Conservation (phyloP, 805 yeast genomes). For the Candida ascalaphidarum region DNA sequence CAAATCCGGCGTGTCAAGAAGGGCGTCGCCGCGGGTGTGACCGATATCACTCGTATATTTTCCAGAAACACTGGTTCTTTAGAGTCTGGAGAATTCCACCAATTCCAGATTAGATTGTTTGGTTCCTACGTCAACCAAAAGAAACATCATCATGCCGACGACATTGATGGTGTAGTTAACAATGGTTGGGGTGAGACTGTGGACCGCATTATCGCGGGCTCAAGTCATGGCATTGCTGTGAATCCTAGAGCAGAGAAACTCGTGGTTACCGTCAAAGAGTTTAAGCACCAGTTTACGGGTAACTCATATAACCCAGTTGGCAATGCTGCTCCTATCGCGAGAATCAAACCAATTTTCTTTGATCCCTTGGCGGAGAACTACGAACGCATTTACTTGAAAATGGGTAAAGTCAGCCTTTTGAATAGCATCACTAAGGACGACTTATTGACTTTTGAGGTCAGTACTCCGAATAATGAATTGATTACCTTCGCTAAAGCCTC, state of each 20-base stretch:
- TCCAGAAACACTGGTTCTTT: conserved; percentile 54
- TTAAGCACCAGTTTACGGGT: conserved; percentile 38
- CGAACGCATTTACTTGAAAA: conserved; percentile 51
- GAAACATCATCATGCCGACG: conserved; percentile 10
- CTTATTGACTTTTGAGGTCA: conserved; percentile 45
- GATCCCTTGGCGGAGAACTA: conserved; percentile 53
- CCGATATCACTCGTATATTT: conserved; percentile 75
- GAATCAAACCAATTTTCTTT: conserved; percentile 55
- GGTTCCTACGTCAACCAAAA: conserved; percentile 53
- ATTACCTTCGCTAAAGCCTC: conserved; percentile 61
- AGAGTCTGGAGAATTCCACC: conserved; percentile 56
- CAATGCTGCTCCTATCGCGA: conserved; percentile 46
- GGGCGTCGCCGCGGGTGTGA: conserved; percentile 85
- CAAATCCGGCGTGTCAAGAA: conserved; percentile 45
- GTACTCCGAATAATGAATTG: conserved; percentile 40
- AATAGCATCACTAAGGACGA: conserved; percentile 22
- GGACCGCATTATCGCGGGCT: conserved; percentile 69
- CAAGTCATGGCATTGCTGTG: conserved; percentile 68
- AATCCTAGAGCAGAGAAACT: conserved; percentile 74
- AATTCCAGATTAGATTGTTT: conserved; percentile 61
- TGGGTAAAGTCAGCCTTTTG: conserved; percentile 41
- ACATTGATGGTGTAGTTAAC: conserved; percentile 19
- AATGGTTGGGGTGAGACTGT: conserved; percentile 88
- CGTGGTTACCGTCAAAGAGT: conserved; percentile 65
- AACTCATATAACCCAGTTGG: conserved; percentile 13